These are phyloP conservation scores for Fusarium bulbicola DNA, from an alignment of 2,329 filamentous ascomycete species.

Conservation along the genomic window DNA sequence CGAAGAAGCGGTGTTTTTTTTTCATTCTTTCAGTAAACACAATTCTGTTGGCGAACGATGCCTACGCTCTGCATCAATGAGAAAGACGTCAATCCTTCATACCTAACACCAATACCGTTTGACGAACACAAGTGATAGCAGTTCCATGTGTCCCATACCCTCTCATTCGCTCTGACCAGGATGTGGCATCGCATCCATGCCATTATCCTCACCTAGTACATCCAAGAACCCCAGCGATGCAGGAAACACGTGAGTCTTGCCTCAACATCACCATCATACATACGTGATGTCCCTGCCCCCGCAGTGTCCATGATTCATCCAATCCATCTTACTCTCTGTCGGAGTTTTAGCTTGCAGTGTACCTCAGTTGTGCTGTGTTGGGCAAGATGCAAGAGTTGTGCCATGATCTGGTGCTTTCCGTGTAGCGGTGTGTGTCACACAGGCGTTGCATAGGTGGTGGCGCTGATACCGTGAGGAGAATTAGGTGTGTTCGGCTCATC, in stretches of 20 bases:
- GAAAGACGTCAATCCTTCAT: constrained; percentile 34
- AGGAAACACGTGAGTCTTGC: background rate
- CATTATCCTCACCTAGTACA: background rate
- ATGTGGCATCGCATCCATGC: constrained; percentile 19
- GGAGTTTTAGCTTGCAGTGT: background rate
- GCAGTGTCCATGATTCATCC: background rate
- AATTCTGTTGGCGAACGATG: constrained; percentile 22
- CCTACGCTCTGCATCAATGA: constrained; percentile 30
- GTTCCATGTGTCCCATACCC: background rate
- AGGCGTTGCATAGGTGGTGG: background rate
- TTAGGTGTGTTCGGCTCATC: constrained; percentile 7
- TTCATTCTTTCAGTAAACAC: constrained; percentile 25
- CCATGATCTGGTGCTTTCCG: constrained; percentile 17
- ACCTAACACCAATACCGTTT: background rate
- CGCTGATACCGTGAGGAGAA: constrained; percentile 17
- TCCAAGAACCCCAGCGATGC: background rate
- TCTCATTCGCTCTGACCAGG: background rate
- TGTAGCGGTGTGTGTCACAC: constrained; percentile 20
- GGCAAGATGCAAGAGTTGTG: constrained; percentile 13
- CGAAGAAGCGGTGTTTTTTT: constrained; percentile 34
- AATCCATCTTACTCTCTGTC: background rate
- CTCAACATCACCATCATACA: background rate
- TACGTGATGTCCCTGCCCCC: background rate
- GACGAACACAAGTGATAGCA: background rate
- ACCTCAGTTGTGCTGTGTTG: constrained; percentile 1